Conservation (phyloP, 257 asterid species). For the Echites panduratus region DNA sequence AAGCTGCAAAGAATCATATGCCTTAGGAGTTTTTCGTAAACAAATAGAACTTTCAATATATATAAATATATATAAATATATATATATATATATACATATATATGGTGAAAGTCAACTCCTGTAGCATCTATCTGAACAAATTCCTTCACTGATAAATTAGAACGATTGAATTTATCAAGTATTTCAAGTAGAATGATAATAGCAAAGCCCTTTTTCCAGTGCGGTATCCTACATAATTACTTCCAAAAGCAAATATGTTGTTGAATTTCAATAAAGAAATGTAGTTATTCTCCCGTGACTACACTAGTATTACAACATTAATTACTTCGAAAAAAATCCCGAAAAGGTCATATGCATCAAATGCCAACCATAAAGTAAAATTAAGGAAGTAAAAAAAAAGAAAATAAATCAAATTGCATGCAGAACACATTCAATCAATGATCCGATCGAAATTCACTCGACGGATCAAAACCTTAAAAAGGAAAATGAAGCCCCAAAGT, state of each 20-base stretch:
- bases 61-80: too few species aligned
- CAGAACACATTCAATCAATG: neutral
- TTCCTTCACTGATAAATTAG: neutral
- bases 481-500: neutral
- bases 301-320: neutral
- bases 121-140: neutral
- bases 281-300: neutral
- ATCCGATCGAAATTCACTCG: neutral
- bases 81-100: too few species aligned
- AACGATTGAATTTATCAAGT: neutral
- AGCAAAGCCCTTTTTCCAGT: neutral
- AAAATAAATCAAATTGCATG: neutral
- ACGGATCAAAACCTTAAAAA: neutral
- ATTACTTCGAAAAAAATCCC: neutral
- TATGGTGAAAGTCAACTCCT: neutral
- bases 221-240: neutral
- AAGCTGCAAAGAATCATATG: neutral
- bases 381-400: neutral
- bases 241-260: neutral
- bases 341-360: constrained; percentile 1
- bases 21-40: neutral
- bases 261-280: neutral
- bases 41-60: too few species aligned
- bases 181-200: neutral
- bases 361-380: constrained; percentile 1